These are phyloP conservation scores for Trifolium fragiferum DNA, from an alignment of 306 rosid species.

Conservation along the genomic window DNA sequence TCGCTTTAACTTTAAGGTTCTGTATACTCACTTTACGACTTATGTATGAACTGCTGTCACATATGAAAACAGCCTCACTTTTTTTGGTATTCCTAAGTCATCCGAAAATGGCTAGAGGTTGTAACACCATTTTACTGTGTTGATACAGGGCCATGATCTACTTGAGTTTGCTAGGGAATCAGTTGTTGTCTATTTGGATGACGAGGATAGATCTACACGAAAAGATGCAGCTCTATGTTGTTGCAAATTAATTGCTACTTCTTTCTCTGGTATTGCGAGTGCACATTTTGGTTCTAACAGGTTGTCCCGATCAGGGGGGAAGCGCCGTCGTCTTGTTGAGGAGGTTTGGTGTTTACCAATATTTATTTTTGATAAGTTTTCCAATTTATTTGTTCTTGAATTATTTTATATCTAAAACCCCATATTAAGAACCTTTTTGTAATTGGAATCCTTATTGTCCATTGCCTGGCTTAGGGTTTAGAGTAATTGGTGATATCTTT, in stretches of 20 bases:
- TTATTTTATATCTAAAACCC: constrained; percentile 4
- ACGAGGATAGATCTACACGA: constrained; percentile 89
- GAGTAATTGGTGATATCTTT: not conserved
- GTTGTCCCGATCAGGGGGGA: constrained; percentile 79
- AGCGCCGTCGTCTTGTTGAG: constrained; percentile 79
- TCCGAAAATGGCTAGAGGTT: constrained; percentile 26
- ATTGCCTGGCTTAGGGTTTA: constrained; percentile 26
- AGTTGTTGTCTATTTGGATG: constrained; percentile 91
- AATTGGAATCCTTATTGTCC: constrained; percentile 12
- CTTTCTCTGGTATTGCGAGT: constrained; percentile 68
- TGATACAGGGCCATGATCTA: constrained; percentile 87
- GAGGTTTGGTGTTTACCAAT: constrained; percentile 66
- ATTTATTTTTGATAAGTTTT: not conserved
- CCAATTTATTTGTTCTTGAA: constrained; percentile 10
- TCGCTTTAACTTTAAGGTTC: constrained; percentile 91
- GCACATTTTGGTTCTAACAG: constrained; percentile 74
- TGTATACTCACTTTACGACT: constrained; percentile 35
- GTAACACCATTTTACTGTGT: constrained; percentile 38
- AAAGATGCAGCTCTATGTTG: constrained; percentile 98
- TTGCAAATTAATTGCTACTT: constrained; percentile 85
- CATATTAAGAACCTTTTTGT: constrained; percentile 25
- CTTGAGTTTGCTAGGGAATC: constrained; percentile 96
- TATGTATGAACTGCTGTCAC: constrained; percentile 25
- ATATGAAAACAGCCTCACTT: constrained; percentile 26
- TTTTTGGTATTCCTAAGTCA: constrained; percentile 14